Evolutionary conservation across 1,284 basidiomycete species (phyloP).

Genomic region (Irpex rosettiformis): DNA sequence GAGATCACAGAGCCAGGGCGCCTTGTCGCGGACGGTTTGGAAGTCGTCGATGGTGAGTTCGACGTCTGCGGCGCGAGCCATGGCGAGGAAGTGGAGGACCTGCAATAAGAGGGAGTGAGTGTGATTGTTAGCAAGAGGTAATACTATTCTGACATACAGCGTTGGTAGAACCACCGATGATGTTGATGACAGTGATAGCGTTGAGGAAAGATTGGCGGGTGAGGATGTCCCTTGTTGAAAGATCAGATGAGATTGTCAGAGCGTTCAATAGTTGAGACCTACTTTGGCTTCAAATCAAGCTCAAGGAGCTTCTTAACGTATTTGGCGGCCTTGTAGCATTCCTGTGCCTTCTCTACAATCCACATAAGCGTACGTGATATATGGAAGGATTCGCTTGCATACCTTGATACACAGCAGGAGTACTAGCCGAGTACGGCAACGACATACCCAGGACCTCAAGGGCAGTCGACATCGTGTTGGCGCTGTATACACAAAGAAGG

Average conservation of each 20-base stretch:
- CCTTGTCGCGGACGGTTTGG: slow-evolving; percentile 81
- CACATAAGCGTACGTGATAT: not conserved
- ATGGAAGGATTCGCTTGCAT: slow-evolving; percentile 13
- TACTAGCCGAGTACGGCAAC: slow-evolving; percentile 85
- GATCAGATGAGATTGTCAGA: not conserved
- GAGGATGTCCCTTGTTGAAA: slow-evolving; percentile 72
- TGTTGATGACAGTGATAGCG: slow-evolving; percentile 81
- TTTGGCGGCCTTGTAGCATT: slow-evolving; percentile 81
- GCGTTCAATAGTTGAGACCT: slow-evolving; percentile 10
- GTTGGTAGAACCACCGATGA: slow-evolving; percentile 91
- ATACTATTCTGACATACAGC: slow-evolving; percentile 48
- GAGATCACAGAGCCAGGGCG: slow-evolving; percentile 93
- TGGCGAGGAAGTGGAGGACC: slow-evolving; percentile 92
- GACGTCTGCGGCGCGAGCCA: slow-evolving; percentile 89
- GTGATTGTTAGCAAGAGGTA: not conserved
- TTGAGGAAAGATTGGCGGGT: slow-evolving; percentile 91
- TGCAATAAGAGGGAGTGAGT: slow-evolving; percentile 21
- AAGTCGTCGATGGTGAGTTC: slow-evolving; percentile 92
- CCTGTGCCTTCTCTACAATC: slow-evolving; percentile 71
- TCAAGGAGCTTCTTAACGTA: slow-evolving; percentile 83
- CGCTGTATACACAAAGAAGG: slow-evolving; percentile 37
- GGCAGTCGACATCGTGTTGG: slow-evolving; percentile 88
- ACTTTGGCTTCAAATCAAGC: slow-evolving; percentile 33
- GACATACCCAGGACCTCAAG: slow-evolving; percentile 93
- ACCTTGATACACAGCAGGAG: slow-evolving; percentile 77